Evolutionary conservation across 2,329 filamentous ascomycete species (phyloP), one percentile per base, ranked within the genome.

Genomic region (Botrytis aclada): DNA sequence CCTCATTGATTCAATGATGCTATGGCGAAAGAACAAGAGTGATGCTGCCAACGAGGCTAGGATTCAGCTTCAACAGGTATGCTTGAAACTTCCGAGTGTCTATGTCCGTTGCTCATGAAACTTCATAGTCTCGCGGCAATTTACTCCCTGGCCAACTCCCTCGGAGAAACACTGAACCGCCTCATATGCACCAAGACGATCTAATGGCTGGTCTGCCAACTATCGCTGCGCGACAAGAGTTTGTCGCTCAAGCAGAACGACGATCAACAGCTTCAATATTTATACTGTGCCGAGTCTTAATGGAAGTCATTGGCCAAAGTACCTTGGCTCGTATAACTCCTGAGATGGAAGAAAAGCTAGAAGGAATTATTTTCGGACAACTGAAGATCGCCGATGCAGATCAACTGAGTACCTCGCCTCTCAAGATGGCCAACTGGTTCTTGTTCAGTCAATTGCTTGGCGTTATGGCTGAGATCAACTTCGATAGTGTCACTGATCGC

Each of bases 281-380:
- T 80, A 93, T 99, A 32, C 88, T 99, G 4, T 99, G 96, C 80
- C 90, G 96, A 43, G 95, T 98, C 12, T 85, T 99, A 67, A 92
- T 98, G 72, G 94, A 98, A 81, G 95, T 99, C 66, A 96, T 98
- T 81, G 91, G 92, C 56, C 94, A 98, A 82, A 98, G 94, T 78
- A 95, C 88, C 41, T 84, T 98, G 62, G 87, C 90, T 47, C 92
- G 90, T 32, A 93, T 99, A 77, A 97, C 93, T 9, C 86, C 90
- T 1, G 95, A 98, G 77, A 97, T 98, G 89, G 95, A 97, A 74
- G 93, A 96, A 75, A 95, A 97, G 77, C 86, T 99, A 7, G 95
- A 98, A 81, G 93, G 91, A 75, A 97, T 99, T 74, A 97, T 99
- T 71, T 99, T 98, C 81, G 92, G 92, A n/a, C 96, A 98, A 81